Conservation (phyloP, 768 basidiomycete species). For the Candolleomyces aberdarensis region DNA sequence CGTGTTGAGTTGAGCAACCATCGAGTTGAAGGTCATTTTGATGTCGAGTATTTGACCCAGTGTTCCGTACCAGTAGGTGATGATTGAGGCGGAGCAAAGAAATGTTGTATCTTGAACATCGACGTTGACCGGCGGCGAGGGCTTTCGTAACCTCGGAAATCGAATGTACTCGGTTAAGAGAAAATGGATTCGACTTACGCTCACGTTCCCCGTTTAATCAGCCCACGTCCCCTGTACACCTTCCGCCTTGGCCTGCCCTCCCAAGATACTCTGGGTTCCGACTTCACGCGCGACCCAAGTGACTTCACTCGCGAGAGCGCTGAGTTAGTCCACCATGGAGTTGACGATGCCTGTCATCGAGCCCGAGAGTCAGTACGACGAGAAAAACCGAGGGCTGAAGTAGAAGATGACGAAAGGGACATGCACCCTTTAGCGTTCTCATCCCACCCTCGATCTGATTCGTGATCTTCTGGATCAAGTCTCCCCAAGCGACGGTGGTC, state of each 20-base stretch:
- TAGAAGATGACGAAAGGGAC: no score
- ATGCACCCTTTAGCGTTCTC: conserved; percentile 58
- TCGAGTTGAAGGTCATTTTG: conserved; percentile 57
- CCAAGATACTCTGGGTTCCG: conserved; percentile 86
- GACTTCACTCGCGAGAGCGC: conserved; percentile 82
- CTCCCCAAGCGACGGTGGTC: conserved; percentile 86
- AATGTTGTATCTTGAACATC: conserved; percentile 68
- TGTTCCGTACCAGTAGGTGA: neutral
- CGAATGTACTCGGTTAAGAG: no score
- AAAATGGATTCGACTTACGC: conserved; percentile 46
- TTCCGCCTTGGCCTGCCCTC: conserved; percentile 87
- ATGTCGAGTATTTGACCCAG: conserved; percentile 77
- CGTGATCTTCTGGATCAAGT: conserved; percentile 90
- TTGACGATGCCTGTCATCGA: conserved; percentile 60
- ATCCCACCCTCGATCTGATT: conserved; percentile 87
- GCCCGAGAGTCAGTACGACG: no score
- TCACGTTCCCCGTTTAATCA: conserved; percentile 85
- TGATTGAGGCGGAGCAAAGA: neutral
- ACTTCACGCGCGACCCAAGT: conserved; percentile 85
- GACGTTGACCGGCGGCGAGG: conserved; percentile 84
- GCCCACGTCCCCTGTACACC: conserved; percentile 95
- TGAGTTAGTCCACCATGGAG: conserved; percentile 91
- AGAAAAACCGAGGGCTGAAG: no score
- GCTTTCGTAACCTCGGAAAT: conserved; percentile 91
- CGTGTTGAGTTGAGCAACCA: conserved; percentile 42